Percentiles rank a stretch among this genome's conserved stretches.
These are phyloP conservation scores for Gnetum montanum DNA, from an alignment of 75 land plant species.

Conservation along the genomic window DNA sequence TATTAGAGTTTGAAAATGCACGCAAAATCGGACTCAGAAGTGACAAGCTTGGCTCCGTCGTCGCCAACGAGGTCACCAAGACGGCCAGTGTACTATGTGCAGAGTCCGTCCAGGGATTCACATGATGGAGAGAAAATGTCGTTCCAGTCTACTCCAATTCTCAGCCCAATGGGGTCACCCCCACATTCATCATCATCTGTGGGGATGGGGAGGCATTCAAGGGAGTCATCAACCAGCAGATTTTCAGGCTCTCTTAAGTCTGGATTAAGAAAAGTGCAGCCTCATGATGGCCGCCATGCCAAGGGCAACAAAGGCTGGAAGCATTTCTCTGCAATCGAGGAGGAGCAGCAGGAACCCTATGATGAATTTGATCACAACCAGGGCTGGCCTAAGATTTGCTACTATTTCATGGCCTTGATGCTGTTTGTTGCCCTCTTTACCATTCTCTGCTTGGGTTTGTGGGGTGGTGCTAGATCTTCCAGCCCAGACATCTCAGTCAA, in stretches of 20 bases:
- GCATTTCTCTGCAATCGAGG: slow-evolving; percentile 37
- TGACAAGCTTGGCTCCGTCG: slow-evolving; percentile 43
- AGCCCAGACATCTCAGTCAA: slow-evolving; percentile 41
- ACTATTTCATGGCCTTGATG: slow-evolving; percentile 26
- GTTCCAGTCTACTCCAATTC: slow-evolving; percentile 49
- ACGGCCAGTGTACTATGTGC: slow-evolving; percentile 63
- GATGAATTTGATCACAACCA: slow-evolving; percentile 11
- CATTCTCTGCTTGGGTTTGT: slow-evolving; percentile 43
- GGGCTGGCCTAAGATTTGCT: slow-evolving; percentile 26
- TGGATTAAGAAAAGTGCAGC: slow-evolving; percentile 25
- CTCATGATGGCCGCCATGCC: slow-evolving; percentile 20
- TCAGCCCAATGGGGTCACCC: slow-evolving; percentile 64
- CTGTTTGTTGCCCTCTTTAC: slow-evolving; percentile 41
- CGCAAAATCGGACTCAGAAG: slow-evolving; percentile 67
- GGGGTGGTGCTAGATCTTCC: slow-evolving; percentile 48
- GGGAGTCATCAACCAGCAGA: slow-evolving; percentile 58
- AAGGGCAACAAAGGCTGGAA: slow-evolving; percentile 40
- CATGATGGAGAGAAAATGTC: slow-evolving; percentile 71
- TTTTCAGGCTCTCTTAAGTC: slow-evolving; percentile 58
- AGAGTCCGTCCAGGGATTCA: slow-evolving; percentile 70
- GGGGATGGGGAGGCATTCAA: slow-evolving; percentile 61
- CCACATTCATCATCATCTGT: slow-evolving; percentile 64
- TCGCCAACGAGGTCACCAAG: slow-evolving; percentile 41
- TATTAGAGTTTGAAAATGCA: slow-evolving; percentile 42
- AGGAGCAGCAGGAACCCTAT: slow-evolving; percentile 27